Evolutionary conservation across 331 rosid genomes (phyloP).

Genomic region (Quercus lobata): DNA sequence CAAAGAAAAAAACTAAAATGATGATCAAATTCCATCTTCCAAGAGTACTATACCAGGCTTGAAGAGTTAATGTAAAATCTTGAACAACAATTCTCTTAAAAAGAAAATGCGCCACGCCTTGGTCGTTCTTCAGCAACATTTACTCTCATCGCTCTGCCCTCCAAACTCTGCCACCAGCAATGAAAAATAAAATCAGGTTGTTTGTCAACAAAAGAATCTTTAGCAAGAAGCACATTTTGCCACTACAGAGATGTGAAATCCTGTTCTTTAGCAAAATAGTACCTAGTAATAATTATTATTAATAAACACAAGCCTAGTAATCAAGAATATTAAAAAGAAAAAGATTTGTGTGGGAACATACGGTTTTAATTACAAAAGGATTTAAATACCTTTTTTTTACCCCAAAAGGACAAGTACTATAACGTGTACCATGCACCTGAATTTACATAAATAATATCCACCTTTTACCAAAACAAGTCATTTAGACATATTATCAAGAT

Average conservation of each 20-base stretch:
- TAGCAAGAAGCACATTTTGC: background rate
- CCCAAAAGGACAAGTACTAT: background rate
- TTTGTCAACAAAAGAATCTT: slow-evolving; percentile 2
- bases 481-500: too few relatives aligned
- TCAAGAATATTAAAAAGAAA: background rate
- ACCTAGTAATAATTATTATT: background rate
- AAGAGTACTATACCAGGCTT: slow-evolving; percentile 1
- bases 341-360: background rate
- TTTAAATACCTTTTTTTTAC: background rate
- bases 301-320: background rate
- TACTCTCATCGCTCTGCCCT: slow-evolving; percentile 84
- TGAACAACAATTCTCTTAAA: background rate
- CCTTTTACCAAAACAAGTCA: background rate
- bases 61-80: background rate
- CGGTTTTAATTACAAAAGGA: background rate
- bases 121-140: slow-evolving; percentile 87
- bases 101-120: slow-evolving; percentile 36
- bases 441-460: background rate
- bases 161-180: slow-evolving; percentile 57
- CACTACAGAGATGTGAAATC: background rate
- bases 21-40: slow-evolving; percentile 1
- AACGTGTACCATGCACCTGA: background rate
- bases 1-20: background rate
- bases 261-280: background rate
- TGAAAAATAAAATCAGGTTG: slow-evolving; percentile 10